Evolutionary conservation across 495 filamentous ascomycete species (phyloP), one percentile per base, ranked within the genome.

Genomic region (Aspergillus sclerotioniger): DNA sequence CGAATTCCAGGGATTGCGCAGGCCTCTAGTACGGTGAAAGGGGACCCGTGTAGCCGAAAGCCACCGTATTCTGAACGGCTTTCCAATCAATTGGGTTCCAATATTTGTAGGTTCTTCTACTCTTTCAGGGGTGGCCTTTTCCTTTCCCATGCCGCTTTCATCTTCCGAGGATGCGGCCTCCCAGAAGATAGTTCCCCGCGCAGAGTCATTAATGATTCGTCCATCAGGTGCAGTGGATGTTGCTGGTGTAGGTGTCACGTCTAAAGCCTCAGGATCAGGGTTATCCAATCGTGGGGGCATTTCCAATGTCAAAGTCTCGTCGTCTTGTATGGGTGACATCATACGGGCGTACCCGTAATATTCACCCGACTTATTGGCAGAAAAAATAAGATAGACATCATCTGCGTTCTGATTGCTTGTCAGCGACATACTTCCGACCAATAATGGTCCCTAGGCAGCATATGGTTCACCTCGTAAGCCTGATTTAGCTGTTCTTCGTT

Each of bases 261-360:
- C 82, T 6, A 78, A 39, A 8, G 82, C 75, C 25, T 81, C 72
- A 53, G 83, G 82, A 4, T 77, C 77, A 58, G 81, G 80, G 0
- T 86, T 87, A n/a, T 78, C 71, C 1, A 68, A 67, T 15, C 71
- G 69, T 7, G 62, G 54, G 3, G 76, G 74, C 61, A 72, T 67
- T 62, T 87, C 79, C 51, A 90, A 83, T 0, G 85, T 80, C 3
- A 87, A 82, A 2, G 82, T 80, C 28, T 87, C 82, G 63, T 93
- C 87, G 53, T 92, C 84, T 63, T 82, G 84, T 69, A 97, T 96
- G 8, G 84, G 80, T 49, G 94, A 97, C 16, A 80, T 79, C 94
- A 98, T 98, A 41, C 90, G 85, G 13, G 92, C 94, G 61, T 96
- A 96, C 21, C 94, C 94, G 70, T 94, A 97, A 64, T 97, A 98